Percentiles rank a stretch among this genome's conserved stretches.
Evolutionary conservation across 31 red algal species (phyloP).

Genomic region (Endocladia muricata): DNA sequence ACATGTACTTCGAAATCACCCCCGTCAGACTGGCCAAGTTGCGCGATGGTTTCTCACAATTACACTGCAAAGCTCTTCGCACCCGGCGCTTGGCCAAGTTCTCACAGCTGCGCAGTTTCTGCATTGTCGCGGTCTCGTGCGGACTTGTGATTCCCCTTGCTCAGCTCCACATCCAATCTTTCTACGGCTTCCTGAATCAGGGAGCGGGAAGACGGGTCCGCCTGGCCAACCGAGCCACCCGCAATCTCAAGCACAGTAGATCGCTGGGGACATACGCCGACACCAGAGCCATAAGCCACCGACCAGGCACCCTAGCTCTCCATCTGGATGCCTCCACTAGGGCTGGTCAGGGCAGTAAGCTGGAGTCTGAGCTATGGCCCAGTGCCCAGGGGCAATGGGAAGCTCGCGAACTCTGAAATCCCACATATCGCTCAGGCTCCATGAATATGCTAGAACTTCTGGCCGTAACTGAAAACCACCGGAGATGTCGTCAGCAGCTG

Average conservation of each 20-base stretch:
- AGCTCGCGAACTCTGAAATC: conserved; percentile 24
- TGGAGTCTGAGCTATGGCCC: conserved; percentile 9
- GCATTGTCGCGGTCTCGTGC: conserved; percentile 20
- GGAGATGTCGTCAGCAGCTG: neutral
- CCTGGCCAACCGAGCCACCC: neutral
- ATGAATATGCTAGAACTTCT: conserved; percentile 22
- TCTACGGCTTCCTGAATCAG: conserved; percentile 20
- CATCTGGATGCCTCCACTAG: conserved; percentile 22
- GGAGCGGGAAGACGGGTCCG: neutral
- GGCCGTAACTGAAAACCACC: conserved; percentile 20
- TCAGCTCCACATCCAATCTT: conserved; percentile 11
- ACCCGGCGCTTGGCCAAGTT: conserved; percentile 19
- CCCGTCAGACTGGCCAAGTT: conserved; percentile 7
- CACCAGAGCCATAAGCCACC: neutral
- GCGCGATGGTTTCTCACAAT: neutral
- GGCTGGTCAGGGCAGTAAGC: conserved; percentile 5
- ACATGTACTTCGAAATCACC: conserved; percentile 17
- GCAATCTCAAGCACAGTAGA: neutral
- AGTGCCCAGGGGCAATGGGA: conserved; percentile 5
- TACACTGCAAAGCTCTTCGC: conserved; percentile 15
- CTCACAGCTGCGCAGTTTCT: conserved; percentile 11
- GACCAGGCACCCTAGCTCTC: conserved; percentile 1
- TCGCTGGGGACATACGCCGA: neutral
- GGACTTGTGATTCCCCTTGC: conserved; percentile 21
- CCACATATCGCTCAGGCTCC: neutral